Conservation (phyloP, 495 filamentous ascomycete genomes). For the Penicillium coprophilum region DNA sequence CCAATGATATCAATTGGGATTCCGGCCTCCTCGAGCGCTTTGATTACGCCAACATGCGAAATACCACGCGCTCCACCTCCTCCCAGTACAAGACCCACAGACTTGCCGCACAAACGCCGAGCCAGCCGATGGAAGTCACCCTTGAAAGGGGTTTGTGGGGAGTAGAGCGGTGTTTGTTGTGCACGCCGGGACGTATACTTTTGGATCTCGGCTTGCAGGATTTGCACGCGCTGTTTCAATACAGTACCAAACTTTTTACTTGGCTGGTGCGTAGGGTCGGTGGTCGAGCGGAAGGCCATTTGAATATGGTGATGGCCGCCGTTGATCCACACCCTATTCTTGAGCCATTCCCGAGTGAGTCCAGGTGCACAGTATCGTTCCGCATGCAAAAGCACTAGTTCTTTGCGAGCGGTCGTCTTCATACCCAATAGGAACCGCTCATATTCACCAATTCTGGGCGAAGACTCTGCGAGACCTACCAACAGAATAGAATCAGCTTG, state of each 20-base stretch:
- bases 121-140: slow-evolving; percentile 95
- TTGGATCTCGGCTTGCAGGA: slow-evolving; percentile 93
- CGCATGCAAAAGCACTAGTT: slow-evolving; percentile 87
- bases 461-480: slow-evolving; percentile 87
- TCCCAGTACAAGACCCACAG: slow-evolving; percentile 89
- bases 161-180: slow-evolving; percentile 83
- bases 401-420: slow-evolving; percentile 95
- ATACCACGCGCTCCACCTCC: slow-evolving; percentile 92
- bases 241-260: slow-evolving; percentile 78
- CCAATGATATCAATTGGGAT: slow-evolving; percentile 96
- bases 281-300: slow-evolving; percentile 82
- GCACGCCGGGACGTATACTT: slow-evolving; percentile 91
- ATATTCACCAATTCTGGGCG: slow-evolving; percentile 89
- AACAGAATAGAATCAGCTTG: slow-evolving; percentile 95
- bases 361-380: slow-evolving; percentile 87
- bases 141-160: slow-evolving; percentile 88
- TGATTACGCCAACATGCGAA: slow-evolving; percentile 87
- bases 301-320: slow-evolving; percentile 98
- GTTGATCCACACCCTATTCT: slow-evolving; percentile 95
- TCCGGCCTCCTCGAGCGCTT: slow-evolving; percentile 92
- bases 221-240: slow-evolving; percentile 89
- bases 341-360: slow-evolving; percentile 82
- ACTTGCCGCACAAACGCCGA: slow-evolving; percentile 86
- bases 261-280: slow-evolving; percentile 74
- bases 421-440: slow-evolving; percentile 93